These are phyloP conservation scores for Nakazawaea molendinolei DNA, from an alignment of 805 yeast species.

Conservation along the genomic window DNA sequence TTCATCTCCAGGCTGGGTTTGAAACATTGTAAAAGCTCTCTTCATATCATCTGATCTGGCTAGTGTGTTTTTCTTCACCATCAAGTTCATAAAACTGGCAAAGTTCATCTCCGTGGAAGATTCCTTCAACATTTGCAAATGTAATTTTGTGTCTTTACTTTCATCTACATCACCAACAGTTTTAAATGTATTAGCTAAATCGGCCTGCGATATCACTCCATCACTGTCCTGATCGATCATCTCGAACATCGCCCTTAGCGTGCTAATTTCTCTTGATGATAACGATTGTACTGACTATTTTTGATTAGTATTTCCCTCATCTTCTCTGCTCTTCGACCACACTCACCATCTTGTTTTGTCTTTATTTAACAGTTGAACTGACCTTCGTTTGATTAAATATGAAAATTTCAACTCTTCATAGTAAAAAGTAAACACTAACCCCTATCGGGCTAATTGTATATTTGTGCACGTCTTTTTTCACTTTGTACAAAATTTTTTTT, in stretches of 20 bases:
- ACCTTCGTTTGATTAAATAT: too few relatives aligned
- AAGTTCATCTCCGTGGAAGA: constrained; percentile 42
- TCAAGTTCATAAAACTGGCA: constrained; percentile 55
- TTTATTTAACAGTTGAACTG: too few relatives aligned
- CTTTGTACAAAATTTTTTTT: too few relatives aligned
- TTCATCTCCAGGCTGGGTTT: constrained; percentile 20
- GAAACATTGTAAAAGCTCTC: constrained; percentile 54
- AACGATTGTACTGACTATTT: constrained; percentile 8
- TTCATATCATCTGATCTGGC: constrained; percentile 43
- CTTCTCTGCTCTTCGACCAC: too few relatives aligned
- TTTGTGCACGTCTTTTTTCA: too few relatives aligned
- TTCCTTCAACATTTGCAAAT: constrained; percentile 41
- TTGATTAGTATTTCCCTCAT: too few relatives aligned
- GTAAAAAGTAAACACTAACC: too few relatives aligned
- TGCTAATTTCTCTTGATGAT: constrained; percentile 41
- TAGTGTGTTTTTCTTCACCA: constrained; percentile 50
- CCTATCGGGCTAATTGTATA: too few relatives aligned
- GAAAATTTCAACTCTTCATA: too few relatives aligned
- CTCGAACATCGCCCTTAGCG: constrained; percentile 68
- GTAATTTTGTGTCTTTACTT: constrained; percentile 27
- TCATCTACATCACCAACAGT: constrained; percentile 40
- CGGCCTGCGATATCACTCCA: constrained; percentile 49
- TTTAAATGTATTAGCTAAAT: constrained; percentile 46
- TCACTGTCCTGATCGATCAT: constrained; percentile 80
- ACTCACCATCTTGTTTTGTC: too few relatives aligned